Evolutionary conservation across 768 basidiomycete genomes (phyloP).

Genomic region (Lanmaoa pseudosensibilis): DNA sequence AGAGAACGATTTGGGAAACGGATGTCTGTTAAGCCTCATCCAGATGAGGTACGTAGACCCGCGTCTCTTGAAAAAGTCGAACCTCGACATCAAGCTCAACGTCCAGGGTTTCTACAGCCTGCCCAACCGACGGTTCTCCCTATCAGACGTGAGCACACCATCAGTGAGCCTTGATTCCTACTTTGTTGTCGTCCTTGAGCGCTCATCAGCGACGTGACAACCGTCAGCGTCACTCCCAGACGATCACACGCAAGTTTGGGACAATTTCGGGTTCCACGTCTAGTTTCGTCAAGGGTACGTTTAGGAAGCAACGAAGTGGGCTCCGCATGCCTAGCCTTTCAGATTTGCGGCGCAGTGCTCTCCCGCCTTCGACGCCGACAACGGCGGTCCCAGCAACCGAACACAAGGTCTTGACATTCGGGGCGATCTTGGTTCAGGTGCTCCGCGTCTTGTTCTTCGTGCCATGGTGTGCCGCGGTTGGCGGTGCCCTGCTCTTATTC

Average conservation of each 20-base stretch:
- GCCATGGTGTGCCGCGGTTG: constrained; percentile 39
- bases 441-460: constrained; percentile 30
- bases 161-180: constrained; percentile 13
- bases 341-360: neutral
- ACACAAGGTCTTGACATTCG: neutral
- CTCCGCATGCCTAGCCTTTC: constrained; percentile 18
- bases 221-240: neutral
- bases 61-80: neutral
- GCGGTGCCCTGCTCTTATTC: constrained; percentile 32
- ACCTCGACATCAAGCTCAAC: neutral
- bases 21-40: constrained; percentile 24
- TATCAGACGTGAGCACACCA: constrained; percentile 20
- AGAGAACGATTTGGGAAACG: constrained; percentile 33
- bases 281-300: neutral
- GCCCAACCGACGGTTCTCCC: constrained; percentile 32
- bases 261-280: constrained; percentile 27
- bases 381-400: neutral
- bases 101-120: constrained; percentile 28
- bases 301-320: constrained; percentile 10
- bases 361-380: neutral
- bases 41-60: constrained; percentile 27
- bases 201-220: neutral
- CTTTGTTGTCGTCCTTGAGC: neutral
- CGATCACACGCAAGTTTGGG: constrained; percentile 22
- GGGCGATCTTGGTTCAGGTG: neutral